Conservation (phyloP, 495 filamentous ascomycete species). For the Apodospora peruviana region DNA sequence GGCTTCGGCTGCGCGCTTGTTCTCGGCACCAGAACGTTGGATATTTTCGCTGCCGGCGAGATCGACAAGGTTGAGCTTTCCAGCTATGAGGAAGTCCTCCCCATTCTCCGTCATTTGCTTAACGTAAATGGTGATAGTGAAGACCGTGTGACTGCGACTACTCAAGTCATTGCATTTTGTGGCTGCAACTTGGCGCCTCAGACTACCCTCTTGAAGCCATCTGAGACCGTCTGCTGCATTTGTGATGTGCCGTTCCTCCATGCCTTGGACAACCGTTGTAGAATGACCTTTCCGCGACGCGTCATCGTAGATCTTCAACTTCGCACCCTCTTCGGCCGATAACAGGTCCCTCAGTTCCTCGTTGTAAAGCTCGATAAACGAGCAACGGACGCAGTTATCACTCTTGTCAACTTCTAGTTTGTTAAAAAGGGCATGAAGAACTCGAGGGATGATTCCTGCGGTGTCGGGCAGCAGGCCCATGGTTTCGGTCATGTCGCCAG, state of each 20-base stretch:
- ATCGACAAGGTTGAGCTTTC: slow-evolving; percentile 95
- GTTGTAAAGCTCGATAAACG: slow-evolving; percentile 97
- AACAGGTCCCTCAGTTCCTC: slow-evolving; percentile 91
- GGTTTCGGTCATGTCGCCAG: slow-evolving; percentile 88
- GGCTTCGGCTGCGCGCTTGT: slow-evolving; percentile 92
- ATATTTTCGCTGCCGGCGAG: slow-evolving; percentile 97
- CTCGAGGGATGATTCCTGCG: slow-evolving; percentile 90
- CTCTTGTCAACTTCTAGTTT: slow-evolving; percentile 72
- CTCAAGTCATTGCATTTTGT: slow-evolving; percentile 98
- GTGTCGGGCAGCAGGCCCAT: slow-evolving; percentile 80
- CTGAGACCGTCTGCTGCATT: slow-evolving; percentile 78
- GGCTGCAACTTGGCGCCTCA: slow-evolving; percentile 91
- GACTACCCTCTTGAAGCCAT: slow-evolving; percentile 81
- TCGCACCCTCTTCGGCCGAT: slow-evolving; percentile 69
- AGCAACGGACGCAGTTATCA: slow-evolving; percentile 92
- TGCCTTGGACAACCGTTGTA: slow-evolving; percentile 85
- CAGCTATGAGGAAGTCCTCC: slow-evolving; percentile 87
- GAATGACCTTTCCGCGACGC: slow-evolving; percentile 72
- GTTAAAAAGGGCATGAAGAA: slow-evolving; percentile 76
- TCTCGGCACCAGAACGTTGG: slow-evolving; percentile 91
- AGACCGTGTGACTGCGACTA: slow-evolving; percentile 92
- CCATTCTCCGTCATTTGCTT: slow-evolving; percentile 71
- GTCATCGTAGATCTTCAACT: slow-evolving; percentile 95
- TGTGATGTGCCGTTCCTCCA: slow-evolving; percentile 93
- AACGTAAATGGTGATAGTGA: slow-evolving; percentile 85